A percentile compares a stretch with the other conserved stretches of the same genome.
These are phyloP conservation scores for Cryptosporidium parvum DNA, from an alignment of 169 alveolate genomes.

Conservation along the genomic window DNA sequence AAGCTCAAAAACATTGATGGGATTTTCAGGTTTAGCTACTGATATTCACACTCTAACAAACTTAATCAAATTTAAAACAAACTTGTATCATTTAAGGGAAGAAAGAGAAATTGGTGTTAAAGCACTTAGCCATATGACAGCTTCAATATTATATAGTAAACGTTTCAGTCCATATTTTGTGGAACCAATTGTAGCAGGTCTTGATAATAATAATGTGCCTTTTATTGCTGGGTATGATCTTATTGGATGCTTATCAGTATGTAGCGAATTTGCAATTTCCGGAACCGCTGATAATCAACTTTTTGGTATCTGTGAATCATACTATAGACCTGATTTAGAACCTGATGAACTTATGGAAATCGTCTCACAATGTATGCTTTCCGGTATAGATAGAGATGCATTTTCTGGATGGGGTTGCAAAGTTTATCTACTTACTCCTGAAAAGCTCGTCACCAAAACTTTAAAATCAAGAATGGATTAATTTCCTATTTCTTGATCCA, in stretches of 20 bases:
- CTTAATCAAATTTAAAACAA: constrained; percentile 87
- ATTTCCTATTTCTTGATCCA: neutral
- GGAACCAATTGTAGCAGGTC: constrained; percentile 93
- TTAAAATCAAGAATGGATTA: constrained; percentile 91
- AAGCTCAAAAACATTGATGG: constrained; percentile 88
- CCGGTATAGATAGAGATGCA: constrained; percentile 96
- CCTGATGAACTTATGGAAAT: constrained; percentile 93
- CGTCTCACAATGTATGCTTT: constrained; percentile 93
- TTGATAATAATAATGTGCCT: constrained; percentile 87
- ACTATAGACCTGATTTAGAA: constrained; percentile 92
- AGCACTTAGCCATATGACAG: constrained; percentile 90
- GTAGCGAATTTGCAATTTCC: constrained; percentile 92
- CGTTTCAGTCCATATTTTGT: constrained; percentile 94
- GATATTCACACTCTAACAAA: constrained; percentile 91
- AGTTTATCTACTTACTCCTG: constrained; percentile 82
- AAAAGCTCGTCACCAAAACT: constrained; percentile 84
- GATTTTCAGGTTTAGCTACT: constrained; percentile 93
- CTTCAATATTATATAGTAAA: constrained; percentile 89
- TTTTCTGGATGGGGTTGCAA: constrained; percentile 96
- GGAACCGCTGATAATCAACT: constrained; percentile 96
- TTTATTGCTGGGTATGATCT: constrained; percentile 90
- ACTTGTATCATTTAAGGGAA: constrained; percentile 89
- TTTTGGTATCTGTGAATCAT: constrained; percentile 96
- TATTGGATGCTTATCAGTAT: constrained; percentile 90
- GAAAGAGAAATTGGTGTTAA: constrained; percentile 91